Base-by-base conservation (phyloP, 768 basidiomycete species). In the Boletellus sp. region DNA sequence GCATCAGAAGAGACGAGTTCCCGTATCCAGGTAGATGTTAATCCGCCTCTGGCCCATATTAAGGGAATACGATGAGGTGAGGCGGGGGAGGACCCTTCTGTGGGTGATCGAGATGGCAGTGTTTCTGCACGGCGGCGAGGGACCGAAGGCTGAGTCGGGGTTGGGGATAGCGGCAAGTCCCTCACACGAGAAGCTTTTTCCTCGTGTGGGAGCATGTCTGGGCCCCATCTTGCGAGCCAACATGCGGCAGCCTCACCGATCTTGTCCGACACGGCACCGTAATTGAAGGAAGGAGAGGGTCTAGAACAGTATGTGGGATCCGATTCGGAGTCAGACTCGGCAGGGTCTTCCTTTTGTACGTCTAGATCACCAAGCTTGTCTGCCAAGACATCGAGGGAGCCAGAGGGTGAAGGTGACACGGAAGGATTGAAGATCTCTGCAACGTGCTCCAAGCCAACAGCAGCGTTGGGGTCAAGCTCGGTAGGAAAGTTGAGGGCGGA, bases 251-350 rank as follows among this genome's bases (percentile, higher is more conserved):
- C 86, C 68, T 95, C 92, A 12, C 94, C 94, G 48, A 96, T 90
- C 71, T 91, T 94, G 68, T 92, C 83, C 0, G 88, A 88, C 10
- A 93, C 75, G n/a, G 81, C 76, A n/a, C 93, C 94, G 60, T 96
- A 95, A 61, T 83, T 78, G 58, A 83, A 87, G 32, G 71, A 71
- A 2, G 77, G 74, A 13, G 60, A 56, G 19, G 51, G 60, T 6
- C 49, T 47, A 2, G 50, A 53, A 6, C 40, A 49, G 8, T 54
- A 56, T 24, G 61, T 48, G 13, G 53, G 48, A n/a, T 65, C 62
- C n/a, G 68, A 56, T 37, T 59, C 63, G 4, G 61, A 59, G 23
- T 66, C 63, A 8, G 67, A 69, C 28, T 71, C 70, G 7, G 68
- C 60, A 10, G 69, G 69, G 42, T 65, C 71, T 48, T 73, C 72